These are phyloP conservation scores for Selaginella tamariscina DNA, from an alignment of 75 land plant species.

Conservation along the genomic window DNA sequence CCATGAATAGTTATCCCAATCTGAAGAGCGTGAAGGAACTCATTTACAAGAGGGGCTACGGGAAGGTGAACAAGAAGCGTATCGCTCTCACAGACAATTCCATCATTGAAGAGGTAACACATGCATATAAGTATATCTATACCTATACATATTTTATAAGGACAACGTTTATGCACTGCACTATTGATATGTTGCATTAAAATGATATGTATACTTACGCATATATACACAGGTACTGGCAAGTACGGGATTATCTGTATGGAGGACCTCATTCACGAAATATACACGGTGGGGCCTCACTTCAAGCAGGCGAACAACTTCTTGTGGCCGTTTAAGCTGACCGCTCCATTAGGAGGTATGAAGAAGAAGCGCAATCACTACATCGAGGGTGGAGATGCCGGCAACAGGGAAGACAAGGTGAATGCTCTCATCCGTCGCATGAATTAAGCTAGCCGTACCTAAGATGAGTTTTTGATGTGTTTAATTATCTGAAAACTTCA, in stretches of 20 bases:
- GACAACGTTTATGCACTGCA: too few species aligned
- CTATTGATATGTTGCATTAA: neutral
- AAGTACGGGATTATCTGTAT: constrained; percentile 50
- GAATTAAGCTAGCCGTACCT: too few species aligned
- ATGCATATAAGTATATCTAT: neutral
- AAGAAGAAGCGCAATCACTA: constrained; percentile 37
- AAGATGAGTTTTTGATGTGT: too few species aligned
- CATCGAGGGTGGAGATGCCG: constrained; percentile 59
- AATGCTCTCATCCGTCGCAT: constrained; percentile 56
- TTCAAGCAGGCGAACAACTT: constrained; percentile 53
- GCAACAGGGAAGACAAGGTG: constrained; percentile 50
- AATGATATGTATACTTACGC: neutral
- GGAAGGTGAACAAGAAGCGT: constrained; percentile 32
- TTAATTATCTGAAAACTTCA: too few species aligned
- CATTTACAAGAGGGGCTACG: constrained; percentile 59
- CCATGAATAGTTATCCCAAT: constrained; percentile 64
- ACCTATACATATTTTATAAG: neutral
- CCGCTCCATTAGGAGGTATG: constrained; percentile 40
- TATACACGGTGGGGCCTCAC: constrained; percentile 54
- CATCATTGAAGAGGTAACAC: constrained; percentile 49
- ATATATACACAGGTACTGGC: constrained; percentile 36
- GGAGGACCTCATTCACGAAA: constrained; percentile 72
- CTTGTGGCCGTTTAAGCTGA: constrained; percentile 54
- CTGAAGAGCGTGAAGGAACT: constrained; percentile 54
- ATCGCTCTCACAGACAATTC: constrained; percentile 53